Conservation (phyloP, 768 basidiomycete species). For the Amanita rubescens region DNA sequence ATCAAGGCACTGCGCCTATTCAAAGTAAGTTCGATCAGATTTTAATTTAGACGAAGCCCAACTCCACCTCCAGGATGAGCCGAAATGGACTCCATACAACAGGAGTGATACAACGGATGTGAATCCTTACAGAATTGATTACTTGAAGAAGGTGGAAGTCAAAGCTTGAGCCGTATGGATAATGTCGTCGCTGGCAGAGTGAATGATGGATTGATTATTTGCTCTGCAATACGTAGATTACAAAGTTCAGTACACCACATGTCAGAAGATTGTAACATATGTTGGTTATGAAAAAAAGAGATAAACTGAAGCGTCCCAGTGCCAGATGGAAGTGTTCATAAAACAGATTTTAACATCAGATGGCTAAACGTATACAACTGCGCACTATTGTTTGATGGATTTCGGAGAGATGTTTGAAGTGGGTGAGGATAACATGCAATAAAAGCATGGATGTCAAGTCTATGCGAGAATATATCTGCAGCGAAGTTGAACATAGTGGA, state of each 20-base stretch:
- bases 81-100: conserved; percentile 82
- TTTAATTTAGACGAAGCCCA: not conserved
- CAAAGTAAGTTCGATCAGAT: conserved; percentile 43
- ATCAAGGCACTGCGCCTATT: conserved; percentile 81
- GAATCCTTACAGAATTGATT: conserved; percentile 56
- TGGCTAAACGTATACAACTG: conserved; percentile 7
- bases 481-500: too few species aligned
- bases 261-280: not conserved
- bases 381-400: not conserved
- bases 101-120: conserved; percentile 52
- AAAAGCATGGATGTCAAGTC: not conserved
- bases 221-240: not conserved
- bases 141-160: conserved; percentile 45
- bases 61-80: conserved; percentile 59
- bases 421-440: not conserved
- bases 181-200: not conserved
- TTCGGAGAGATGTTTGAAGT: not conserved
- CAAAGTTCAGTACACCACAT: not conserved
- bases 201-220: not conserved
- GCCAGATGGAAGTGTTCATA: not conserved
- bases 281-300: not conserved
- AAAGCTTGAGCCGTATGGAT: conserved; percentile 20
- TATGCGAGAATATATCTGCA: too few species aligned
- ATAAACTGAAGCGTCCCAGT: not conserved
- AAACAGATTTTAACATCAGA: conserved; percentile 6